These are phyloP conservation scores for Kwoniella bestiolae DNA, from an alignment of 768 basidiomycete genomes.

Conservation along the genomic window DNA sequence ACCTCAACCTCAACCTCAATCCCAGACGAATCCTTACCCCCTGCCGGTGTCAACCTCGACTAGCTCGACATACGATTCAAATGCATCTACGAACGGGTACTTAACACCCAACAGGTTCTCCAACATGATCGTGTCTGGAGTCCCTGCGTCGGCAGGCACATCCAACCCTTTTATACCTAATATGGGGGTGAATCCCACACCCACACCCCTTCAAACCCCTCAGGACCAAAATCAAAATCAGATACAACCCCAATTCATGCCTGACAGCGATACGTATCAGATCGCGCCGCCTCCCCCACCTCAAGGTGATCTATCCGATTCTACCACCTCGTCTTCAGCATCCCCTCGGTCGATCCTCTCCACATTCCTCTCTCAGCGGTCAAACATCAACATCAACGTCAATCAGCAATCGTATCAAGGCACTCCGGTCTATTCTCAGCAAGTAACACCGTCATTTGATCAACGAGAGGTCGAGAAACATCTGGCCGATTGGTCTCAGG, in stretches of 20 bases:
- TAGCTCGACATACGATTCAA: no score
- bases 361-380: background rate
- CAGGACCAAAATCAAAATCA: background rate
- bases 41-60: background rate
- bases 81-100: background rate
- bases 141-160: background rate
- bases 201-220: background rate
- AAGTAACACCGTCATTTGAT: no score
- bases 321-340: background rate
- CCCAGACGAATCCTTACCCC: background rate
- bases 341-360: background rate
- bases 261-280: background rate
- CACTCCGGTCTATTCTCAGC: constrained; percentile 15
- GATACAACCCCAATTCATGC: constrained; percentile 5
- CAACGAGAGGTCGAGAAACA: constrained; percentile 25
- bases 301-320: background rate
- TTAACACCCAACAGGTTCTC: no score
- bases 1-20: background rate
- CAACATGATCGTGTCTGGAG: constrained; percentile 2
- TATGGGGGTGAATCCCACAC: background rate
- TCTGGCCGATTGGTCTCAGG: constrained; percentile 27
- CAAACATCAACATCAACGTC: background rate
- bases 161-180: background rate
- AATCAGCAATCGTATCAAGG: background rate
- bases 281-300: constrained; percentile 4